Evolutionary conservation across 2,329 filamentous ascomycete genomes (phyloP), one percentile per base, ranked within the genome.

Genomic region (Coniochaeta pulveracea): DNA sequence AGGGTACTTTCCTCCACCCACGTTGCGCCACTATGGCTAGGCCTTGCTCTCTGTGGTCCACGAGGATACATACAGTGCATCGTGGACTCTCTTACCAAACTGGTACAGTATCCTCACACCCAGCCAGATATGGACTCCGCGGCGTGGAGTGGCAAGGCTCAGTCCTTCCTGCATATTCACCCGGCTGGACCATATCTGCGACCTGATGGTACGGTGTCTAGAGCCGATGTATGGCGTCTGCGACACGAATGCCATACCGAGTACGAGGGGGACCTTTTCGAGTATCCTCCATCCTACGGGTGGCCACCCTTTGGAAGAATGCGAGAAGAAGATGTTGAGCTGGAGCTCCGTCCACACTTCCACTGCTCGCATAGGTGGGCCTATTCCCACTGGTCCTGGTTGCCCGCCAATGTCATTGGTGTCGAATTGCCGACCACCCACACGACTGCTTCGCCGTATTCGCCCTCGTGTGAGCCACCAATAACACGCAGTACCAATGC

Each of bases 211-310:
- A 19, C 17, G 19, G 33, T 37, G 17, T 31, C 35, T 14, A 19
- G 38, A 26, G 23, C 38, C 6, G 19, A 40, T 17, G 35, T 40
- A 5, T 40, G 35, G 35, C 38, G 35, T 21, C 22, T 40, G 14
- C 38, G 38, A 10, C 35, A 35, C 19, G 35, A 37, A 14, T 37
- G 17, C 15, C 7, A 33, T 18, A 16, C 10, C 5, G 14, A 33
- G 31, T 33, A 33, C 21, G 14, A 23, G 6, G 19, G 12, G 9
- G 22, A 8, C 21, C 6, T 6, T 25, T 33, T 24, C 31, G 19
- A 17, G 21, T 23, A 33, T 25, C 24, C 26, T 16, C 26, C 18
- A 29, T 10, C 17, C 11, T 19, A 35, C 31, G 18, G 26, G 14
- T 35, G 34, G 34, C 34, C 7, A 16, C 35, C 35, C 12, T 33